A percentile compares a stretch with the other conserved stretches of the same genome.
These are phyloP conservation scores for Barnettozyma salicaria DNA, from an alignment of 805 yeast genomes.

Conservation along the genomic window DNA sequence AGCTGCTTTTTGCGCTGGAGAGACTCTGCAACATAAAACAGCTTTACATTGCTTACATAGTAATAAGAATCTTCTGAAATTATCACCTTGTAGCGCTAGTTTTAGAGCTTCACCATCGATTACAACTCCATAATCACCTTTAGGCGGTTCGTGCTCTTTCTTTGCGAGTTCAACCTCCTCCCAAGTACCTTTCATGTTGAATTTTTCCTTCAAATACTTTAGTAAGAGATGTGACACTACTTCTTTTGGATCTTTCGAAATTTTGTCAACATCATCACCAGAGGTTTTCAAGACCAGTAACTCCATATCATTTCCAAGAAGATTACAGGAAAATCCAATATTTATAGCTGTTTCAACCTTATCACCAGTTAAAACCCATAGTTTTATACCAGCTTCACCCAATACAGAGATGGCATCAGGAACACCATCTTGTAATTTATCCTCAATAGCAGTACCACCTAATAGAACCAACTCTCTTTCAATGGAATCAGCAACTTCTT, in stretches of 20 bases:
- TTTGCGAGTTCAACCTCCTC: conserved; percentile 53
- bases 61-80: conserved; percentile 54
- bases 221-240: conserved; percentile 35
- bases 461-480: conserved; percentile 59
- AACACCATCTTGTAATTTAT: conserved; percentile 79
- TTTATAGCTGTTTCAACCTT: conserved; percentile 87
- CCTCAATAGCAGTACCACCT: conserved; percentile 88
- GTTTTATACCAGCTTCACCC: conserved; percentile 71
- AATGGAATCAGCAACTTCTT: conserved; percentile 65
- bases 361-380: conserved; percentile 86
- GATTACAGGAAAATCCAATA: conserved; percentile 80
- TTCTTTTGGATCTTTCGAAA: conserved; percentile 35
- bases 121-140: conserved; percentile 59
- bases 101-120: conserved; percentile 79
- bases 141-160: conserved; percentile 58
- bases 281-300: conserved; percentile 56
- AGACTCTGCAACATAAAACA: conserved; percentile 80
- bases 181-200: conserved; percentile 51
- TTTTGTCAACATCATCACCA: conserved; percentile 47
- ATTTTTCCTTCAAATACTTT: conserved; percentile 39
- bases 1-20: conserved; percentile 84
- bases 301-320: conserved; percentile 72
- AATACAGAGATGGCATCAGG: conserved; percentile 71
- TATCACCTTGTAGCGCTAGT: conserved; percentile 41
- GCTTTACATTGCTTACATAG: conserved; percentile 77